Evolutionary conservation across 2,329 filamentous ascomycete genomes (phyloP), one percentile per base, ranked within the genome.

Genomic region (Ophiostoma ulmi): DNA sequence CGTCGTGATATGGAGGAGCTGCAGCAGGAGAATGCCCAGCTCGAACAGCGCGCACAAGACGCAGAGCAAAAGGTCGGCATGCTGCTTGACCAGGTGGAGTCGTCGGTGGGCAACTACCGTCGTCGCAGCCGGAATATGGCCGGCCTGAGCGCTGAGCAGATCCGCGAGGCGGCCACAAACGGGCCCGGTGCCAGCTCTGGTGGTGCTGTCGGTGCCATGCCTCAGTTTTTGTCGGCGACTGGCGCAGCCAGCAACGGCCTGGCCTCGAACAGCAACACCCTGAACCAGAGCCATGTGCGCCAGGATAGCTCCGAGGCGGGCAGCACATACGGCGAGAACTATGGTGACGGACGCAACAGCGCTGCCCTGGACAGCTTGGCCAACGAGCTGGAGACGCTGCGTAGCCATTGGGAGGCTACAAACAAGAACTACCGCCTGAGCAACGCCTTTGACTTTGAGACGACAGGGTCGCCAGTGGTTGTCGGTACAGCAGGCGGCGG

Each of bases 401-500:
- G 94, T 69, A 92, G 85, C 69, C 94, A 97, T 76, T 99, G 95
- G 95, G 93, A 98, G 81, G 92, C 90, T 55, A 97, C 93, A 14
- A 97, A 94, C 81, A 95, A 96, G 80, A 96, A 92, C 76, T 97
- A 98, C 79, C 90, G 95, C 35, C 83, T 97, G 64, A 97, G 92
- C 80, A 94, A 90, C 77, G 89, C 91, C 69, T 96, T 97, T 76
- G 94, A 97, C 78, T 94, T 96, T 75, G 94, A 97, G 71, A 35
- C 70, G 44, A 44, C 44, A 71, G 70, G 67, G 66, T 44, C 70
- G 44, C 39, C 52, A 5, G 39, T 38, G n/a, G 11, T 39, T 22
- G 66, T n/a, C 20, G 20, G 65, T 48, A 35, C 52, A 41, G 39
- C 41, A n/a, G 17, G 22, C 26, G 44, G 14, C 38, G 44, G 14